Evolutionary conservation across 495 filamentous ascomycete genomes (phyloP), one percentile per base, ranked within the genome.

Genomic region (Podospora bellae-mahoneyi): DNA sequence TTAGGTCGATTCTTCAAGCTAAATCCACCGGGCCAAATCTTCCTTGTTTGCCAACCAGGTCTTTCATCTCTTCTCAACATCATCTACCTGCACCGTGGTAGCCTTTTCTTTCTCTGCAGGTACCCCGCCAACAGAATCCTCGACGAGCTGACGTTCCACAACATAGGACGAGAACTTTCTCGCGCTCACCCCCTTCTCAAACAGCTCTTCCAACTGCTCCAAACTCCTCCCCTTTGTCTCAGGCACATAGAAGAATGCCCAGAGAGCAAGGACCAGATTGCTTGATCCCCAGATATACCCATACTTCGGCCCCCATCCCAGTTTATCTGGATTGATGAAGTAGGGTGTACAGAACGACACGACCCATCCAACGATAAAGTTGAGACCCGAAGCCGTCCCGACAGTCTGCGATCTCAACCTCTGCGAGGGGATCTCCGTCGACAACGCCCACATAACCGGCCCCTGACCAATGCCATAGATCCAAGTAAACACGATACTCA

Each of bases 151-250:
- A 7, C 73, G 59, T 58, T 73, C 71, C 30, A 72, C 69, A 2
- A 66, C 65, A 66, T 69, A 76, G 0, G 58, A 57, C 1, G 73
- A 70, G 64, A 83, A 82, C 55, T 80, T 77, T 28, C 78, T 69
- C 27, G 78, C 78, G 3, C 73, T 69, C 4, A 83, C 78, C 3
- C 72, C 69, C 27, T 78, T 77, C n/a, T 74, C 72, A 58, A 84
- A 81, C 34, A 81, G 69, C 56, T 81, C 79, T 48, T 88, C 86
- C 75, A 88, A 84, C 66, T 88, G 84, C 70, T 86, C 84, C 30
- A 89, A 78, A 0, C 83, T 87, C 27, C 84, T 79, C 0, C 86
- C 87, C 66, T 83, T 86, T 0, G 87, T 76, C 72, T 84, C 81
- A 0, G 81, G 81, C 7, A 79, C 64, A 27, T 74, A 80, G 32